Evolutionary conservation across 2,329 filamentous ascomycete genomes (phyloP), one percentile per base, ranked within the genome.

Genomic region (Verticillium nonalfalfae): DNA sequence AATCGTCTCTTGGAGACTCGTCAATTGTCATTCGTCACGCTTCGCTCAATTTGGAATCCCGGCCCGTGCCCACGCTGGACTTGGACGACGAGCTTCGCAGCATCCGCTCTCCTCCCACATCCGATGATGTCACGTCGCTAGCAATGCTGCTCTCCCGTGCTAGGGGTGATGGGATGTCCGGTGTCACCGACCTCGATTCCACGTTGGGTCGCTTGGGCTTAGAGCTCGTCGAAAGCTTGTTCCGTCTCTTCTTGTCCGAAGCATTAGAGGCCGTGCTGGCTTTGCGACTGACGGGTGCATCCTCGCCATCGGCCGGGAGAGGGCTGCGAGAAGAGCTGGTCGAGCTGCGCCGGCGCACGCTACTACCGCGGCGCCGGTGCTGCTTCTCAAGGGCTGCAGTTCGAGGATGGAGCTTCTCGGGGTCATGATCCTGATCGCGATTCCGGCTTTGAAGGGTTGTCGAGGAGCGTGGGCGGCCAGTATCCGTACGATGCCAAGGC

Each of bases 131-230:
- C 7, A 59, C 61, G 1, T 50, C 69, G 35, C 65, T 68, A 13
- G 68, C 69, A 33, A 74, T 64, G 57, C 73, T 81, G 63, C 76
- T 81, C 66, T 82, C 81, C 59, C 74, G 76, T 7, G 81, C 79
- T 62, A 86, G 69, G 3, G 82, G 83, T 3, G 83, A 85, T 4
- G 82, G 75, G 18, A 77, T 76, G 52, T 86, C 83, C 1, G 83
- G 83, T 3, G 83, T 85, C 2, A 81, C 76, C 4, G 82, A 85
- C 58, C 83, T 73, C 4, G 79, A 80, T 56, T 85, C 82, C 4
- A 74, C 73, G 0, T 75, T 75, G 0, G 78, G 71, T 38, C 81
- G 75, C 68, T 77, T 81, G 18, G 77, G 66, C 63, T 75, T 77
- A 31, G 76, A 72, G 35, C 72, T 70, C 13, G 72, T 67, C 5